phyloP scores from a whole-genome alignment of 768 basidiomycete species.

The Lactifluus hygrophoroides region DNA sequence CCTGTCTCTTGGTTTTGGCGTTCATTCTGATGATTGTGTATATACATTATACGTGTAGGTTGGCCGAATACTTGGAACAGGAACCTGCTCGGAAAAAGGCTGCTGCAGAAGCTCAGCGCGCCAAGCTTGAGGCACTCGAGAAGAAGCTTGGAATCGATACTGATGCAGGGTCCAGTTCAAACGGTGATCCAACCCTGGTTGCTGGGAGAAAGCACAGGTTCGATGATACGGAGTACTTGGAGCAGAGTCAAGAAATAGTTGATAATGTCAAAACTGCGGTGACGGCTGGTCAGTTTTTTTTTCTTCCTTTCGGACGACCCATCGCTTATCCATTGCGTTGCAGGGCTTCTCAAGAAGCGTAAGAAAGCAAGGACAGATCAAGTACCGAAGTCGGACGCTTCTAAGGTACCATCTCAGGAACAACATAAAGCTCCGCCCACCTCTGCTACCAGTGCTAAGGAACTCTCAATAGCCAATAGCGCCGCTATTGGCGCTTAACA shows the following conservation, averaged over 20 bases:
- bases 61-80: conserved; percentile 78
- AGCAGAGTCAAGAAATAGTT: conserved; percentile 84
- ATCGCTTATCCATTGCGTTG: conserved; percentile 13
- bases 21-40: not conserved
- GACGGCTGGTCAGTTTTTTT: conserved; percentile 48
- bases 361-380: conserved; percentile 51
- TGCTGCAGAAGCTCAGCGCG: conserved; percentile 64
- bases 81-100: conserved; percentile 78
- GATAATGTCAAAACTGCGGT: conserved; percentile 91
- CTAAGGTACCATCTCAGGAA: not conserved
- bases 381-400: not conserved
- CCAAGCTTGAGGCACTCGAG: conserved; percentile 80
- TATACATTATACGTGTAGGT: conserved; percentile 32
- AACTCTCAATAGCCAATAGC: not conserved
- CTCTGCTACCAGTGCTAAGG: not conserved
- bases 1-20: not conserved
- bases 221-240: conserved; percentile 87
- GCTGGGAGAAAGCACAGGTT: conserved; percentile 81
- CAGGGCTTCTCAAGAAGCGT: conserved; percentile 66
- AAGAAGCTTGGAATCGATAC: conserved; percentile 65
- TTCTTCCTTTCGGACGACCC: conserved; percentile 21
- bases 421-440: not conserved
- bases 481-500: conserved; percentile 2
- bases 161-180: conserved; percentile 27
- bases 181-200: conserved; percentile 36